Percentiles rank a stretch among this genome's conserved stretches.
phyloP scores from a whole-genome alignment of 768 basidiomycete genomes.

The Cyclocybe cylindracea region DNA sequence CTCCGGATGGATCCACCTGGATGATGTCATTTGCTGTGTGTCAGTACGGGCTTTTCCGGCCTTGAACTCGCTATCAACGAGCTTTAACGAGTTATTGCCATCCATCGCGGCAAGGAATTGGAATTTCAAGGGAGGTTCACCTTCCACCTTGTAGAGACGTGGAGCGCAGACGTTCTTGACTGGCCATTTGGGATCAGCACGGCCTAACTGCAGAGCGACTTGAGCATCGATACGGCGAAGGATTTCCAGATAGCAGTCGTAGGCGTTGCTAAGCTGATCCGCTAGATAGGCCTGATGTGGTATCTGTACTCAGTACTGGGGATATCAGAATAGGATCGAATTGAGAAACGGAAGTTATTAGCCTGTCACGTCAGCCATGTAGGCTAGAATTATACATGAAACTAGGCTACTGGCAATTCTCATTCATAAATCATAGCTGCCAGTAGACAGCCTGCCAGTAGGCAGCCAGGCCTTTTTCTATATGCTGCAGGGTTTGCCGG shows the following conservation, averaged over 20 bases:
- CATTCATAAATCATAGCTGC: no score
- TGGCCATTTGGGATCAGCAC: background rate
- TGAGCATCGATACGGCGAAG: background rate
- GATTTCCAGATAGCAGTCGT: constrained; percentile 15
- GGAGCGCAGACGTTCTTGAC: constrained; percentile 12
- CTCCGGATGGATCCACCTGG: constrained; percentile 2
- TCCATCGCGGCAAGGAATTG: constrained; percentile 24
- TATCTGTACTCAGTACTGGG: no score
- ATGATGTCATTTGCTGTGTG: no score
- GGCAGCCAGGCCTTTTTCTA: no score
- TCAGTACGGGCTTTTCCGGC: constrained; percentile 2
- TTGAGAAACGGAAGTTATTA: no score
- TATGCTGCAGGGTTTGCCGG: no score
- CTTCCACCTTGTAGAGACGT: constrained; percentile 19
- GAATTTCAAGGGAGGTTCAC: constrained; percentile 17
- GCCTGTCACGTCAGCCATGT: no score
- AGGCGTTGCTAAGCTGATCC: constrained; percentile 9
- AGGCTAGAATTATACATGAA: no score
- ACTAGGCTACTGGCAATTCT: no score
- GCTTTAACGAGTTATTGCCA: no score
- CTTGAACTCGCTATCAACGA: constrained; percentile 2
- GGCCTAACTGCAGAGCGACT: constrained; percentile 1
- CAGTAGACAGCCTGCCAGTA: no score
- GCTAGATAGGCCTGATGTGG: constrained; percentile 3
- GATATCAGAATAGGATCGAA: no score